A percentile compares a stretch with the other conserved stretches of the same genome.
Evolutionary conservation across 306 rosid genomes (phyloP).

Genomic region (Cucumis melo): DNA sequence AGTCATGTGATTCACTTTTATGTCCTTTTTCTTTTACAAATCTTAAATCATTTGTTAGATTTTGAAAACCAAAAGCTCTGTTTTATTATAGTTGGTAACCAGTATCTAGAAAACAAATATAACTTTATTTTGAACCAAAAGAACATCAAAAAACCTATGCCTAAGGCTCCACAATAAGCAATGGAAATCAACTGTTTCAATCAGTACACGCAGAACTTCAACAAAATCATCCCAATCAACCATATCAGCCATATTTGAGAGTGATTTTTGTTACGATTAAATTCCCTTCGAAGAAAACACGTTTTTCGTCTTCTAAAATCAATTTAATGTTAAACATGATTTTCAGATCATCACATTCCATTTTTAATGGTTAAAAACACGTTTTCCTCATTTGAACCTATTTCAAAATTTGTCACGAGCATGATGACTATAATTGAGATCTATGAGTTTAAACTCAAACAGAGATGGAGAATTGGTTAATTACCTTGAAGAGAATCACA

Average conservation of each 20-base stretch:
- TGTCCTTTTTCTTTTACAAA: neutral
- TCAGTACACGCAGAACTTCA: neutral
- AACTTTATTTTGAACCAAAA: neutral
- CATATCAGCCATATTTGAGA: no score
- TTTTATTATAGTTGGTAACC: neutral
- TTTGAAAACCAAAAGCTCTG: neutral
- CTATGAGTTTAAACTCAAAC: neutral
- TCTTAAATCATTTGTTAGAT: neutral
- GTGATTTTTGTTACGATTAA: no score
- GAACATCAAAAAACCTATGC: neutral
- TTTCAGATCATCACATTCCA: no score
- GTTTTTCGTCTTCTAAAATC: no score
- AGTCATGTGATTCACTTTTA: neutral
- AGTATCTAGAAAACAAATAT: neutral
- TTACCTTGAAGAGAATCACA: constrained; percentile 35
- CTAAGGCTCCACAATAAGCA: neutral
- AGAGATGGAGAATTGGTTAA: neutral
- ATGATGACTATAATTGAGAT: no score
- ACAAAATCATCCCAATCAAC: neutral
- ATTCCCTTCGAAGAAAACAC: no score
- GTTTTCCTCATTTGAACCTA: no score
- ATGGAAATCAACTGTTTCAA: neutral
- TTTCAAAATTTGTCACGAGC: no score
- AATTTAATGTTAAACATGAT: no score
- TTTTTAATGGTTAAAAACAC: no score